phyloP scores from a whole-genome alignment of 257 asterid genomes.

The Solanum rostratum region DNA sequence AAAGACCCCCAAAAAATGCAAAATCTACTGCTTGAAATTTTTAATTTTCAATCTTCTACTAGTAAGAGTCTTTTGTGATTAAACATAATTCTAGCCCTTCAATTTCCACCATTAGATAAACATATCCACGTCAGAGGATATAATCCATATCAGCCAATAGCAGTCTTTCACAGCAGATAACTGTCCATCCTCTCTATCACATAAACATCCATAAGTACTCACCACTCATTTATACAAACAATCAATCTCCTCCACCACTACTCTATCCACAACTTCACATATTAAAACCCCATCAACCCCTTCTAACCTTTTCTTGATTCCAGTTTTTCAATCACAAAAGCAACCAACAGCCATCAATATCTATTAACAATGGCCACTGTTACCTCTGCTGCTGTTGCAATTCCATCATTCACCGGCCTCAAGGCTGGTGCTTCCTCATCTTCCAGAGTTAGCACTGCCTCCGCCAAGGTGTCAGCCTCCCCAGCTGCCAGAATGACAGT shows the following conservation, averaged over 20 bases:
- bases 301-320: constrained; percentile 15
- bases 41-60: not conserved
- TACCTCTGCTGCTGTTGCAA: constrained; percentile 63
- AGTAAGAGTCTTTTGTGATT: not conserved
- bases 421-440: constrained; percentile 23
- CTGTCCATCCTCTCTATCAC: not conserved
- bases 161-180: constrained; percentile 14
- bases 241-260: not conserved
- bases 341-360: not conserved
- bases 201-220: constrained; percentile 8
- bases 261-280: constrained; percentile 2
- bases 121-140: constrained; percentile 29
- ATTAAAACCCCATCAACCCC: constrained; percentile 20
- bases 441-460: constrained; percentile 16
- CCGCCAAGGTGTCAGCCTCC: constrained; percentile 11
- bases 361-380: constrained; percentile 37
- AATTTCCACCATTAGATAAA: constrained; percentile 15
- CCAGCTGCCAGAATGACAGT: constrained; percentile 25
- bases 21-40: not conserved
- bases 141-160: constrained; percentile 31
- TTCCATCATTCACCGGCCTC: constrained; percentile 69
- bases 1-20: not conserved
- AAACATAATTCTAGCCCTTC: not conserved
- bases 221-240: constrained; percentile 21
- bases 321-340: not conserved